A percentile compares a stretch with the other conserved stretches of the same genome.
These are phyloP conservation scores for Aspergillus novofumigatus DNA, from an alignment of 2,329 filamentous ascomycete genomes.

Conservation along the genomic window DNA sequence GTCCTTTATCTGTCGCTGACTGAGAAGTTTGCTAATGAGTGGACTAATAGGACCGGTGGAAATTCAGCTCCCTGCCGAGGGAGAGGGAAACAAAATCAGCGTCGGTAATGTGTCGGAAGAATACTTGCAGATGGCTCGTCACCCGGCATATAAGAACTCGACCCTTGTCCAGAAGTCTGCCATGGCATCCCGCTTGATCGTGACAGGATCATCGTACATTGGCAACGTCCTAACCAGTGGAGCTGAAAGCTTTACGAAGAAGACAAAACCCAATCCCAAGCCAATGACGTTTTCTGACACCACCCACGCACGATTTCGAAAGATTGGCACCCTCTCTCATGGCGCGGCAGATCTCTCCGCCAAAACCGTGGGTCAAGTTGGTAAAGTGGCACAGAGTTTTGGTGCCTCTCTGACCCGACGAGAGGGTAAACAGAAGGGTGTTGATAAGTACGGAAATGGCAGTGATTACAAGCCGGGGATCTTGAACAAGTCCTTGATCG, in stretches of 20 bases:
- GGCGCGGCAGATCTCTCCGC: slow-evolving; percentile 74
- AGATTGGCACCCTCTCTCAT: slow-evolving; percentile 81
- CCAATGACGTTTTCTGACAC: slow-evolving; percentile 84
- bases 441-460: slow-evolving; percentile 64
- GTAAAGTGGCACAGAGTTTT: slow-evolving; percentile 81
- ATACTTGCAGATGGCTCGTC: slow-evolving; percentile 71
- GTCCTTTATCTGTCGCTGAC: neutral
- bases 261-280: slow-evolving; percentile 70
- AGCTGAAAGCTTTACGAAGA: slow-evolving; percentile 76
- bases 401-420: slow-evolving; percentile 71
- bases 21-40: slow-evolving; percentile 4
- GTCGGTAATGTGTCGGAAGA: slow-evolving; percentile 48
- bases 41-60: slow-evolving; percentile 43
- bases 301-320: slow-evolving; percentile 79
- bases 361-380: slow-evolving; percentile 81
- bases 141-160: slow-evolving; percentile 89
- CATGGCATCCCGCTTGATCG: slow-evolving; percentile 83
- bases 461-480: slow-evolving; percentile 79
- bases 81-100: slow-evolving; percentile 44
- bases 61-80: slow-evolving; percentile 45
- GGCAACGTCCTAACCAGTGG: slow-evolving; percentile 72
- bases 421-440: slow-evolving; percentile 52
- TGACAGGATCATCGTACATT: slow-evolving; percentile 78
- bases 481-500: slow-evolving; percentile 93
- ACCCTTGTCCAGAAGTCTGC: slow-evolving; percentile 81